phyloP scores from a whole-genome alignment of 2,329 filamentous ascomycete species.

The Neofusicoccum laricinum region DNA sequence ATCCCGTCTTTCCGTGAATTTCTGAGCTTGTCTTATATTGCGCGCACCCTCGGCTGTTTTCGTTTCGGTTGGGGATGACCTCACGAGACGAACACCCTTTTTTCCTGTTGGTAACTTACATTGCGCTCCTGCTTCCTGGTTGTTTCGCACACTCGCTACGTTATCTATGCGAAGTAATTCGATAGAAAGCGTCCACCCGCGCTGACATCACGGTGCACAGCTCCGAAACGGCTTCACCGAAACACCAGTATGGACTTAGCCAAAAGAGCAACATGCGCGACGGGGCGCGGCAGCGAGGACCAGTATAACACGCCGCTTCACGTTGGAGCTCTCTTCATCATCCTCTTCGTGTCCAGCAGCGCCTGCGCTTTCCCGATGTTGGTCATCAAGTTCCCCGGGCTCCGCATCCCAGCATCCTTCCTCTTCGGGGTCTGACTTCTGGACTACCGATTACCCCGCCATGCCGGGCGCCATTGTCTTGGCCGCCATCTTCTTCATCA shows the following conservation, averaged over 20 bases:
- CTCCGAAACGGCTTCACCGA: too few species aligned
- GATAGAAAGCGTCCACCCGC: too few species aligned
- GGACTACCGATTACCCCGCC: slow-evolving; percentile 36
- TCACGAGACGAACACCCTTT: too few species aligned
- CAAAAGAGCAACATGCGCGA: not conserved
- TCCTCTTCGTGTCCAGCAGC: slow-evolving; percentile 31
- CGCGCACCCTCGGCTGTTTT: not conserved
- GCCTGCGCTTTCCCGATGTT: slow-evolving; percentile 63
- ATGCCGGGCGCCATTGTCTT: slow-evolving; percentile 39
- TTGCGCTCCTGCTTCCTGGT: too few species aligned
- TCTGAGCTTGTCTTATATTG: not conserved
- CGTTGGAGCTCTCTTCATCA: slow-evolving; percentile 32
- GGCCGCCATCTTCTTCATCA: slow-evolving; percentile 57
- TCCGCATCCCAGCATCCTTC: slow-evolving; percentile 56
- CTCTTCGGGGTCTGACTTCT: slow-evolving; percentile 37
- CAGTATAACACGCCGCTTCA: slow-evolving; percentile 30
- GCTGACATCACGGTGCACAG: not conserved
- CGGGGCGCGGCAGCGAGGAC: not conserved
- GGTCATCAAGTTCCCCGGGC: slow-evolving; percentile 56
- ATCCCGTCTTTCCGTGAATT: not conserved
- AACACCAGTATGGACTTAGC: not conserved
- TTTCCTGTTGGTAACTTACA: too few species aligned
- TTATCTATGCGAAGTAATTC: too few species aligned
- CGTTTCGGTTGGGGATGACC: too few species aligned
- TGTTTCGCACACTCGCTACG: too few species aligned